Conservation (phyloP, 148 eudicot species). For the Amaranthus hypochondriacus region DNA sequence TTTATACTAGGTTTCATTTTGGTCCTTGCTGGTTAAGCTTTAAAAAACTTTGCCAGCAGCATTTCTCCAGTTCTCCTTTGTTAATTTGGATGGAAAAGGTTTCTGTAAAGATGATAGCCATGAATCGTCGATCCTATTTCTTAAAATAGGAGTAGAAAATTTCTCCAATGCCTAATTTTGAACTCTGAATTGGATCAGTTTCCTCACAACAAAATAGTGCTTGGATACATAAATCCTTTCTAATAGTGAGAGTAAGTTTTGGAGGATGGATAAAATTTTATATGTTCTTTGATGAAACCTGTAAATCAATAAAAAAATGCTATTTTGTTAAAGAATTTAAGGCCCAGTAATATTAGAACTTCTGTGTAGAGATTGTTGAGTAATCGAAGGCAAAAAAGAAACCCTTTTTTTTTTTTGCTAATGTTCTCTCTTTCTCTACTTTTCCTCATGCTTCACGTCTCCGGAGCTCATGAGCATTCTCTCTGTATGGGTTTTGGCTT, state of each 20-base stretch:
- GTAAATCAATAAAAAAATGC: background rate
- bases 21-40: background rate
- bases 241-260: background rate
- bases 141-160: too few relatives aligned
- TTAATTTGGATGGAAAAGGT: background rate
- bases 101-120: background rate
- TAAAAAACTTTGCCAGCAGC: background rate
- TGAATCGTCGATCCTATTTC: background rate
- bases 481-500: background rate
- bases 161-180: too few relatives aligned
- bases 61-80: background rate
- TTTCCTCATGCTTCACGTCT: background rate
- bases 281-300: too few relatives aligned
- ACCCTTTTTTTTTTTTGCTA: background rate
- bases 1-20: background rate
- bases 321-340: background rate
- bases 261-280: background rate
- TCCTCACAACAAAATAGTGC: background rate
- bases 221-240: background rate
- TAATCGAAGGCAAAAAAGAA: too few relatives aligned
- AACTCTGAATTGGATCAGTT: background rate
- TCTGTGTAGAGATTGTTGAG: background rate
- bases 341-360: background rate
- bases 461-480: background rate
- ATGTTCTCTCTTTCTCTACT: background rate